These are phyloP conservation scores for Cutaneotrichosporon dermatis DNA, from an alignment of 1,284 basidiomycete genomes.

Conservation along the genomic window DNA sequence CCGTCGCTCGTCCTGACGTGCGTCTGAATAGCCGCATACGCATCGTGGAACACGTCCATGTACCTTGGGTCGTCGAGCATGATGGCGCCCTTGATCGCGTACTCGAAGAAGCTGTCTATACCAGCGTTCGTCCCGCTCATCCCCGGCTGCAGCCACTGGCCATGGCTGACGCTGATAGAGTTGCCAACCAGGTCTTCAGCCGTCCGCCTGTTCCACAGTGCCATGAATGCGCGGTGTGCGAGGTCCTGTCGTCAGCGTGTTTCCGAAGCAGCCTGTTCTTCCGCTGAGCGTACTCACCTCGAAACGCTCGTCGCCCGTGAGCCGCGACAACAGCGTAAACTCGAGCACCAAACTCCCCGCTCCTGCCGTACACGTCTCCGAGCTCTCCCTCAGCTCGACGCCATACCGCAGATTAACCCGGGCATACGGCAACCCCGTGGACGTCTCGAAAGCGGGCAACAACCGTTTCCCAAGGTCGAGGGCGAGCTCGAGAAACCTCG, in stretches of 20 bases:
- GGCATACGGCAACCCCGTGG: conserved; percentile 83
- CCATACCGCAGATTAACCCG: conserved; percentile 56
- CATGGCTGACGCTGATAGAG: conserved; percentile 66
- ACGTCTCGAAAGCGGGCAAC: conserved; percentile 79
- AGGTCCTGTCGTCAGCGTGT: conserved; percentile 31
- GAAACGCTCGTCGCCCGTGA: conserved; percentile 80
- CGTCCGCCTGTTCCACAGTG: conserved; percentile 82
- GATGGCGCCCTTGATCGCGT: conserved; percentile 65
- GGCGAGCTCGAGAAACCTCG: conserved; percentile 67
- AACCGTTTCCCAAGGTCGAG: conserved; percentile 76
- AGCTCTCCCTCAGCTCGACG: conserved; percentile 36
- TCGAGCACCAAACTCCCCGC: conserved; percentile 87
- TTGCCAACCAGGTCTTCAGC: conserved; percentile 79
- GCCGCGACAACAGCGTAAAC: conserved; percentile 80
- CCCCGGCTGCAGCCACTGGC: conserved; percentile 58
- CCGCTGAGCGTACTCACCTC: conserved; percentile 61
- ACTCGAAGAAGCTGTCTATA: conserved; percentile 90
- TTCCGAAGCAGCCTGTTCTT: too few species aligned
- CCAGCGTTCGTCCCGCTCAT: conserved; percentile 80
- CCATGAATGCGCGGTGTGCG: conserved; percentile 69
- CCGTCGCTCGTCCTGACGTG: conserved; percentile 75
- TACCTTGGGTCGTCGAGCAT: conserved; percentile 82
- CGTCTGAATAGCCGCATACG: conserved; percentile 84
- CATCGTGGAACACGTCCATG: conserved; percentile 80
- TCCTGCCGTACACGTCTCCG: conserved; percentile 63